Conservation (phyloP, 1,139 yeast species). For the Yamadazyma diospyri region DNA sequence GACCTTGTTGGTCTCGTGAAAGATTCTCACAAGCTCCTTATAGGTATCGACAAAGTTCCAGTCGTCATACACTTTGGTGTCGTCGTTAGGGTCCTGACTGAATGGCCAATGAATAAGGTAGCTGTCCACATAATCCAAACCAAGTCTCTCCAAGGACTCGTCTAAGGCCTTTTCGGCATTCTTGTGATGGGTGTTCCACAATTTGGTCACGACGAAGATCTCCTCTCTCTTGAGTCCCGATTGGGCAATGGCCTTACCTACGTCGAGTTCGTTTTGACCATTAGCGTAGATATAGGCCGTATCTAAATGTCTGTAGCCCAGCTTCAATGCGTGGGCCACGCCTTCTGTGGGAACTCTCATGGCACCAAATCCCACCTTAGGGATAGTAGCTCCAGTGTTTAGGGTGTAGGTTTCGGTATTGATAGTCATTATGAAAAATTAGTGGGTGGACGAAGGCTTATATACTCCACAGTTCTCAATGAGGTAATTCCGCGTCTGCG, state of each 20-base stretch:
- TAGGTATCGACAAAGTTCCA: constrained; percentile 63
- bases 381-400: constrained; percentile 63
- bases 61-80: constrained; percentile 21
- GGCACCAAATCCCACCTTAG: constrained; percentile 49
- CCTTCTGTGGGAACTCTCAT: constrained; percentile 9
- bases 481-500: background rate
- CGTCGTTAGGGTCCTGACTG: constrained; percentile 31
- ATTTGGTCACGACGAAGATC: constrained; percentile 75
- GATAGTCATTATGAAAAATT: constrained; percentile 1
- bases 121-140: constrained; percentile 78
- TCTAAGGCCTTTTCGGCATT: constrained; percentile 59
- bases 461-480: background rate
- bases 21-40: constrained; percentile 56
- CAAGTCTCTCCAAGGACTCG: constrained; percentile 60
- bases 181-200: constrained; percentile 68
- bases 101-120: constrained; percentile 87
- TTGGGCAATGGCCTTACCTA: constrained; percentile 64
- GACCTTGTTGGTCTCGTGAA: constrained; percentile 46
- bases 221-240: constrained; percentile 70
- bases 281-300: constrained; percentile 63
- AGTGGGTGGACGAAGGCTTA: background rate
- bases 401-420: constrained; percentile 31
- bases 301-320: constrained; percentile 79
- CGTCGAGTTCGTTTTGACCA: constrained; percentile 52
- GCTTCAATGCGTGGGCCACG: constrained; percentile 36